These are phyloP conservation scores for Monilinia vaccinii-corymbosi DNA, from an alignment of 2,329 filamentous ascomycete species.

Conservation along the genomic window DNA sequence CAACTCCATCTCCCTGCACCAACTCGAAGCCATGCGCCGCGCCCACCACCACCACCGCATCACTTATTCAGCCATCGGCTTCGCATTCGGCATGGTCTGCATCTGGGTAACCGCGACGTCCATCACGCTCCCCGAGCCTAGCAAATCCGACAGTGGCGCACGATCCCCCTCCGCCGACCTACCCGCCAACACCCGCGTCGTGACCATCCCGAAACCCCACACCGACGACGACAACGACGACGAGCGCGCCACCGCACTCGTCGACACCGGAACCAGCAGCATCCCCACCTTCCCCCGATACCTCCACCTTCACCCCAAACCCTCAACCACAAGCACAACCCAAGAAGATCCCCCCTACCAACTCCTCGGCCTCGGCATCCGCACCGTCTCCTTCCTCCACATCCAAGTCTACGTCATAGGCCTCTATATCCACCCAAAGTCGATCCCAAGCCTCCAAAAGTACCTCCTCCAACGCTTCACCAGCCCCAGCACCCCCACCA, in stretches of 20 bases:
- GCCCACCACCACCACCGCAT: constrained; percentile 27
- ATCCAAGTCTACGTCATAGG: constrained; percentile 95
- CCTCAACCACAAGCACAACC: constrained; percentile 58
- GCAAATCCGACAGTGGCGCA: constrained; percentile 4
- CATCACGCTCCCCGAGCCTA: constrained; percentile 19
- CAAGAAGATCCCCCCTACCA: too few relatives aligned
- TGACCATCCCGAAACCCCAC: too few relatives aligned
- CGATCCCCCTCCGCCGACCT: too few relatives aligned
- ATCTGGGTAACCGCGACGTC: constrained; percentile 27
- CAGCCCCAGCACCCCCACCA: too few relatives aligned
- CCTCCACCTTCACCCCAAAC: constrained; percentile 74
- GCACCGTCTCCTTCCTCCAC: constrained; percentile 79
- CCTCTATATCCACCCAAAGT: constrained; percentile 77
- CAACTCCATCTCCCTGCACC: constrained; percentile 25
- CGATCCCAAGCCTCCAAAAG: constrained; percentile 72
- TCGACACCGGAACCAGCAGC: constrained; percentile 28
- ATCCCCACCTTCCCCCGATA: constrained; percentile 51
- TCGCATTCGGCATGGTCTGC: constrained; percentile 25
- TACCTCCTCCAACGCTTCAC: too few relatives aligned
- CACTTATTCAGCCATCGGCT: constrained; percentile 23
- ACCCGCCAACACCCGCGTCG: constrained; percentile 15
- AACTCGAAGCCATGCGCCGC: constrained; percentile 19
- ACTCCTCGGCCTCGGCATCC: constrained; percentile 76
- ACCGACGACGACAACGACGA: too few relatives aligned
- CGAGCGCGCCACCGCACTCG: constrained; percentile 23